phyloP scores from a whole-genome alignment of 768 basidiomycete species.

The Termitomyces bulborhizus region DNA sequence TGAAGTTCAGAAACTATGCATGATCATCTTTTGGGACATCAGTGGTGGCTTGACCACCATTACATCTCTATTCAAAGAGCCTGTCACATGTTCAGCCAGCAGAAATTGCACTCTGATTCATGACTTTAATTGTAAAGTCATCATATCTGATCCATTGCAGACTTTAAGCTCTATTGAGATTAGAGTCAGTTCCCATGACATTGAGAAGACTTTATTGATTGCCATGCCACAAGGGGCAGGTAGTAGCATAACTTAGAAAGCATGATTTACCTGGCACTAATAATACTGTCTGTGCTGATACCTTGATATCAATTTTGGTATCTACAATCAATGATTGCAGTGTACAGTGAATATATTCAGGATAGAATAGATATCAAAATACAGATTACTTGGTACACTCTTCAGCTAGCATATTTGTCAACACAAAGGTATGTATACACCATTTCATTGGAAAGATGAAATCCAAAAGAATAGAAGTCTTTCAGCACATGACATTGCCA shows the following conservation, averaged over 20 bases:
- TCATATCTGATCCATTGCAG: constrained; percentile 65
- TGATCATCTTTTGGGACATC: constrained; percentile 52
- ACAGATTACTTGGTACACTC: no score
- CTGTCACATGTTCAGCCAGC: constrained; percentile 29
- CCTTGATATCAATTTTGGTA: no score
- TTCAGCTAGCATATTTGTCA: constrained; percentile 68
- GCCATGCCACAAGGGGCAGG: constrained; percentile 43
- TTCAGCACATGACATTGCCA: not conserved
- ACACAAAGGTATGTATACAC: constrained; percentile 60
- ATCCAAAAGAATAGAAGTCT: constrained; percentile 46
- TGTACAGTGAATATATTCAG: no score
- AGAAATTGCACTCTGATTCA: constrained; percentile 41
- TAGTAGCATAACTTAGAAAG: constrained; percentile 32
- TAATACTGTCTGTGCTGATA: no score
- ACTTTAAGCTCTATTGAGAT: constrained; percentile 30
- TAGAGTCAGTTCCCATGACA: constrained; percentile 22
- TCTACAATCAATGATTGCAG: no score
- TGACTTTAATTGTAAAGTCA: constrained; percentile 35
- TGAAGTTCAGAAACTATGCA: constrained; percentile 27
- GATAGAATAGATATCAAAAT: no score
- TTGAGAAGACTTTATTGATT: constrained; percentile 27
- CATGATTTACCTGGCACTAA: no score
- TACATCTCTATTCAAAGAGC: constrained; percentile 13
- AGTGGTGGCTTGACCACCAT: constrained; percentile 39
- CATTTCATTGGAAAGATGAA: constrained; percentile 64